phyloP scores from a whole-genome alignment of 2,329 filamentous ascomycete species.

The Trichoderma sp. region DNA sequence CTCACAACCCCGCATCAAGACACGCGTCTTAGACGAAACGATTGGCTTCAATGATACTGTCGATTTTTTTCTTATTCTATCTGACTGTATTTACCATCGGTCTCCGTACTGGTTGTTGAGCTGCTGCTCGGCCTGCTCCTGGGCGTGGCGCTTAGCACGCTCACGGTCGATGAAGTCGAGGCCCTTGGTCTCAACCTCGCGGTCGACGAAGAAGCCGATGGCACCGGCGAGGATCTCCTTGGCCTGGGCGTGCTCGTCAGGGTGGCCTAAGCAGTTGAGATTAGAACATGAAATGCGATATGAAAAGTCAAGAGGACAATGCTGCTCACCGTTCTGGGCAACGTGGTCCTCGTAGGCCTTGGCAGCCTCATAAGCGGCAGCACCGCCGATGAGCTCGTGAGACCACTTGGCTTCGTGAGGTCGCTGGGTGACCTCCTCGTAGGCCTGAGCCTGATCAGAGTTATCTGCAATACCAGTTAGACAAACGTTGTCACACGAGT shows the following conservation, averaged over 20 bases:
- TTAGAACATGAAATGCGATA: not conserved
- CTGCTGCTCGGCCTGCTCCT: conserved; percentile 28
- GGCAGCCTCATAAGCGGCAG: conserved; percentile 33
- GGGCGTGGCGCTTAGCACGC: conserved; percentile 32
- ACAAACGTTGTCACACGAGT: not conserved
- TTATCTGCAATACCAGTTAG: conserved; percentile 22
- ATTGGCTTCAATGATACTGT: conserved; percentile 9
- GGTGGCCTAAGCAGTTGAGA: conserved; percentile 24
- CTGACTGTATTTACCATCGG: conserved; percentile 16
- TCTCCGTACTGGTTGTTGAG: conserved; percentile 23
- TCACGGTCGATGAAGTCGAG: conserved; percentile 31
- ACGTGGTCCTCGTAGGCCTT: conserved; percentile 34
- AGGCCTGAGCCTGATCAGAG: conserved; percentile 26
- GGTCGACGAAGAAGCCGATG: conserved; percentile 34
- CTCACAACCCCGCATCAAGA: conserved; percentile 7
- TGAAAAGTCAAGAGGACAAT: no score
- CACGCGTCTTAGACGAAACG: not conserved
- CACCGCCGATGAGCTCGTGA: conserved; percentile 33
- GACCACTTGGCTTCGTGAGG: conserved; percentile 33
- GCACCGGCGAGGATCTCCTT: conserved; percentile 32
- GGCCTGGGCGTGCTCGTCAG: conserved; percentile 30
- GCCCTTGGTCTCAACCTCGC: conserved; percentile 33
- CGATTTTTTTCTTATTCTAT: conserved; percentile 8
- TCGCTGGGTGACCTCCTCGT: conserved; percentile 28
- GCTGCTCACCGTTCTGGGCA: conserved; percentile 26